A percentile compares a stretch with the other conserved stretches of the same genome.
Evolutionary conservation across 371 early-diverging fungal species (phyloP).

Genomic region (Mortierella sp.): DNA sequence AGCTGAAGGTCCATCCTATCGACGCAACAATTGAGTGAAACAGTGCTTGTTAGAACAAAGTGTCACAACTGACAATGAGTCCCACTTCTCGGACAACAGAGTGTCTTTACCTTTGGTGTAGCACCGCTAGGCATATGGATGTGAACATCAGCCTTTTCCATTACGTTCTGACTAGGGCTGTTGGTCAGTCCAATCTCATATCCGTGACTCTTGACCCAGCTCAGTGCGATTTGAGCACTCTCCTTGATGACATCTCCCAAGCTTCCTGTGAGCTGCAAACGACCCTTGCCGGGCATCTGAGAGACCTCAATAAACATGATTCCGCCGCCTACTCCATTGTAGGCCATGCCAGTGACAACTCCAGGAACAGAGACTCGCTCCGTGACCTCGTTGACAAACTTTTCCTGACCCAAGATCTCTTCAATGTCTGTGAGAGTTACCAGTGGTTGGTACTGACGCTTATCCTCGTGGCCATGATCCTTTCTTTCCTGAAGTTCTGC

Average conservation of each 20-base stretch:
- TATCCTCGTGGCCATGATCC: not conserved
- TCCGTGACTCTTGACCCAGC: constrained; percentile 86
- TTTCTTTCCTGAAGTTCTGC: constrained; percentile 58
- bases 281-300: constrained; percentile 79
- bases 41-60: too few relatives aligned
- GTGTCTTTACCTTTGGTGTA: constrained; percentile 69
- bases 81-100: too few relatives aligned
- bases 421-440: constrained; percentile 60
- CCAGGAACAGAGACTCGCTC: constrained; percentile 73
- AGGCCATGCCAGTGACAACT: constrained; percentile 86
- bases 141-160: constrained; percentile 73
- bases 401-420: constrained; percentile 73
- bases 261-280: constrained; percentile 79
- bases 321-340: constrained; percentile 84
- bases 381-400: constrained; percentile 72
- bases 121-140: constrained; percentile 90
- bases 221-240: constrained; percentile 81
- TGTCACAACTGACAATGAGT: too few relatives aligned
- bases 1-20: constrained; percentile 78
- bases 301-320: constrained; percentile 84
- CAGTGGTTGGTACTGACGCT: constrained; percentile 45
- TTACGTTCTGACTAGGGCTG: constrained; percentile 42
- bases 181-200: constrained; percentile 65
- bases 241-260: constrained; percentile 91
- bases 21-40: not conserved